These are phyloP conservation scores for Penicillium aurantiogriseum DNA, from an alignment of 2,329 filamentous ascomycete genomes.

Conservation along the genomic window DNA sequence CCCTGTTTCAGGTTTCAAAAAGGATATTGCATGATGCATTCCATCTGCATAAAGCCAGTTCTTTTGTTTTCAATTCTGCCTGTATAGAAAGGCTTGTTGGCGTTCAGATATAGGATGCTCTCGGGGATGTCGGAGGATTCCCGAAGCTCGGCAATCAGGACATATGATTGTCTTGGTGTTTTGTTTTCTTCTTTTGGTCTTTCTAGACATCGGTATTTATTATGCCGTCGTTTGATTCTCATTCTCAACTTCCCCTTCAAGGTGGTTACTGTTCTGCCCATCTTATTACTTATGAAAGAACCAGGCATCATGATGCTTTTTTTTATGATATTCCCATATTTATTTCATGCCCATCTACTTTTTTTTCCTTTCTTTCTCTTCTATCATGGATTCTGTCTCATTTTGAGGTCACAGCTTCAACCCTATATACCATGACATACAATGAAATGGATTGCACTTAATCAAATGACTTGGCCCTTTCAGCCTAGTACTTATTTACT, in stretches of 20 bases:
- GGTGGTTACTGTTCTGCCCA: background rate
- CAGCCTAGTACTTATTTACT: background rate
- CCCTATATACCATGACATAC: constrained; percentile 5
- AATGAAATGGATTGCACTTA: background rate
- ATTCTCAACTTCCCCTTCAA: background rate
- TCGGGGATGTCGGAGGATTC: constrained; percentile 3
- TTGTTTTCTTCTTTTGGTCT: background rate
- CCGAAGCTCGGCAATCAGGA: background rate
- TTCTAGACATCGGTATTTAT: background rate
- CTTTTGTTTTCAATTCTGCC: background rate
- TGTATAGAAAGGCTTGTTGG: constrained; percentile 23
- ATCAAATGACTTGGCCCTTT: background rate
- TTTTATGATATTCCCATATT: constrained; percentile 10
- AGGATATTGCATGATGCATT: constrained; percentile 2
- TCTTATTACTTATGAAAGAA: background rate
- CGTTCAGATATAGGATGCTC: constrained; percentile 24
- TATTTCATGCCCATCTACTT: background rate
- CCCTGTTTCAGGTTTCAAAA: constrained; percentile 1
- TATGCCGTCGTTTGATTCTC: background rate
- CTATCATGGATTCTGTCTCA: background rate
- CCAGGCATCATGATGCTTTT: constrained; percentile 1
- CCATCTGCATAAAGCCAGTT: constrained; percentile 2
- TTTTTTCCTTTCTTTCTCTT: background rate
- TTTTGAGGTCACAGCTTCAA: constrained; percentile 1
- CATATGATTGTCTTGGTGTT: background rate